phyloP scores from a whole-genome alignment of 352 stramenopile genomes.

The Plasmopara muralis region DNA sequence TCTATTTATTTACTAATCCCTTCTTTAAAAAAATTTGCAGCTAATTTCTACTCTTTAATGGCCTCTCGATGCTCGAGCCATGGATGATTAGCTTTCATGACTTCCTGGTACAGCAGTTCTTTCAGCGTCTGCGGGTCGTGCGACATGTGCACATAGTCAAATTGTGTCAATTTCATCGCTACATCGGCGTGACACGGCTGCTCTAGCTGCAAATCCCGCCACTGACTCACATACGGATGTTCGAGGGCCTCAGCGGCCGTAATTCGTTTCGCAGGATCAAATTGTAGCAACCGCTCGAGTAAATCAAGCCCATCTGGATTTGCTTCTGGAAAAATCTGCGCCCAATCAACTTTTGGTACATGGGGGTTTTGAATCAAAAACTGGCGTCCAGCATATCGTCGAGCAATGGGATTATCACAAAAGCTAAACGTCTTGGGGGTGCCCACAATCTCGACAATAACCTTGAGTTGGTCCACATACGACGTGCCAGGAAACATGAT shows the following conservation, averaged over 20 bases:
- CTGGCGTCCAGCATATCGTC: constrained; percentile 76
- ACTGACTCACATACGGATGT: constrained; percentile 87
- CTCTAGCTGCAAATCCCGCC: constrained; percentile 62
- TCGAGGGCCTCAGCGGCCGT: constrained; percentile 75
- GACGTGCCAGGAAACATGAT: constrained; percentile 82
- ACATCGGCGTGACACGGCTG: constrained; percentile 45
- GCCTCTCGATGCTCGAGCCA: constrained; percentile 11
- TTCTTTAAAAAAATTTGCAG: neutral
- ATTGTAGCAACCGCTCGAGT: constrained; percentile 81
- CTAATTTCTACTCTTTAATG: constrained; percentile 16
- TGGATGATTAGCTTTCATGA: constrained; percentile 57
- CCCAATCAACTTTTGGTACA: constrained; percentile 72
- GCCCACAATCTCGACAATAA: constrained; percentile 81
- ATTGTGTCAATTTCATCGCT: constrained; percentile 48
- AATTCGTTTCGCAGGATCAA: constrained; percentile 84
- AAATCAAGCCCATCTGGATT: constrained; percentile 84
- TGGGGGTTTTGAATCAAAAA: constrained; percentile 69
- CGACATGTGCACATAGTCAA: constrained; percentile 68
- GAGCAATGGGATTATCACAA: constrained; percentile 75
- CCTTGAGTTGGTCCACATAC: constrained; percentile 84
- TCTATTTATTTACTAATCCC: too few species aligned
- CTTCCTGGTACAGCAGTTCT: constrained; percentile 73
- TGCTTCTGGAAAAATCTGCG: constrained; percentile 67
- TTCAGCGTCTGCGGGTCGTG: constrained; percentile 72
- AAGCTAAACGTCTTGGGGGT: constrained; percentile 82